A percentile compares a stretch with the other conserved stretches of the same genome.
phyloP scores from a whole-genome alignment of 139 green algal species.

The Zygnema cylindricum region DNA sequence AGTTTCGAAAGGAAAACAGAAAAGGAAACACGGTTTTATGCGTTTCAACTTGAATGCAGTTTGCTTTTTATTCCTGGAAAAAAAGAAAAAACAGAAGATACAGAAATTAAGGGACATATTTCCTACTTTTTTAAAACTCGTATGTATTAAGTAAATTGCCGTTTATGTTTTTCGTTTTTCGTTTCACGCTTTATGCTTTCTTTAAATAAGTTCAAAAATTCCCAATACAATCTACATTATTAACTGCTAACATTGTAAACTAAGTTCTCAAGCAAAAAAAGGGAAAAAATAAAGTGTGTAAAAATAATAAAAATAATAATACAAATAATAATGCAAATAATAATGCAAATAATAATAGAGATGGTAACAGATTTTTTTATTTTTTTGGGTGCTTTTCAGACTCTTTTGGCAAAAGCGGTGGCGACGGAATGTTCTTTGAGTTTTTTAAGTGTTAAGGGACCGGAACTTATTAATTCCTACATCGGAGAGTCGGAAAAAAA shows the following conservation, averaged over 20 bases:
- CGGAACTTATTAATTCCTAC: conserved; percentile 67
- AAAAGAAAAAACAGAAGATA: too few relatives aligned
- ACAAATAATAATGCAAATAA: too few relatives aligned
- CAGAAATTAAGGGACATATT: too few relatives aligned
- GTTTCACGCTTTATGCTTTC: too few relatives aligned
- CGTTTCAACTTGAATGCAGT: not conserved
- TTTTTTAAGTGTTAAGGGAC: conserved; percentile 73
- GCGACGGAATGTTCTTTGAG: conserved; percentile 70
- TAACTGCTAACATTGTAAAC: not conserved
- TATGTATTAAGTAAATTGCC: too few relatives aligned
- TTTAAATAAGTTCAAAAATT: too few relatives aligned
- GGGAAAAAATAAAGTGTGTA: not conserved
- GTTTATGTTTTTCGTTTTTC: too few relatives aligned
- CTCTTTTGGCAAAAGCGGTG: conserved; percentile 65
- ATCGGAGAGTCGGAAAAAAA: conserved; percentile 74
- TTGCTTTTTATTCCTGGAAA: too few relatives aligned
- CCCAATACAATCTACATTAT: not conserved
- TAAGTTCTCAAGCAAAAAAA: not conserved
- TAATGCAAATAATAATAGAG: not conserved
- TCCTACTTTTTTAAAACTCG: too few relatives aligned
- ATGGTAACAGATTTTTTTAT: not conserved
- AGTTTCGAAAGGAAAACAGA: not conserved
- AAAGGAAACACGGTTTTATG: not conserved
- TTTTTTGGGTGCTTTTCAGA: conserved; percentile 28
- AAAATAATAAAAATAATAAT: not conserved